Evolutionary conservation across 805 yeast species (phyloP).

Genomic region (Candida suzukii): DNA sequence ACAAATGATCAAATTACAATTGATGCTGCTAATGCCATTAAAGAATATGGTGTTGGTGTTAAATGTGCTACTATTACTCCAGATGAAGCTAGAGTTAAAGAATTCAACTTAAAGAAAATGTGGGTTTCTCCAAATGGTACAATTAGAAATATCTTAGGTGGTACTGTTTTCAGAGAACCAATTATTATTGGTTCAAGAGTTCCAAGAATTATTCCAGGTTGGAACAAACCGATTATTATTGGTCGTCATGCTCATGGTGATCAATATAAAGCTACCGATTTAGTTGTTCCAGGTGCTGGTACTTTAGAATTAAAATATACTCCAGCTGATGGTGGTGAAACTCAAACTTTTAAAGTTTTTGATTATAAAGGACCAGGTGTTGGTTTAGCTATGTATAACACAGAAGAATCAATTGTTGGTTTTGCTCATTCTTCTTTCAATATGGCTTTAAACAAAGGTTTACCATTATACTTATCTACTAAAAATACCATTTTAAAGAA

Average conservation of each 20-base stretch:
- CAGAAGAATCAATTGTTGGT: constrained; percentile 68
- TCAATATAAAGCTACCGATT: constrained; percentile 76
- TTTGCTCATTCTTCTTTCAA: constrained; percentile 79
- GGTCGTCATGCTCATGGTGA: constrained; percentile 87
- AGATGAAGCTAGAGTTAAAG: constrained; percentile 73
- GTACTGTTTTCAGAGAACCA: constrained; percentile 82
- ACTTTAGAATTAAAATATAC: constrained; percentile 58
- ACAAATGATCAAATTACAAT: constrained; percentile 70
- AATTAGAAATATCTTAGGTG: constrained; percentile 72
- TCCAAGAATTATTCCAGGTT: constrained; percentile 70
- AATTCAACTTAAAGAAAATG: constrained; percentile 68
- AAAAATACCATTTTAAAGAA: constrained; percentile 77
- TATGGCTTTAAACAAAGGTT: constrained; percentile 56
- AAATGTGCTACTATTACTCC: constrained; percentile 86
- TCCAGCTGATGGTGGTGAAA: constrained; percentile 50
- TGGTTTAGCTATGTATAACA: constrained; percentile 78
- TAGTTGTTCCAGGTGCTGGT: constrained; percentile 62
- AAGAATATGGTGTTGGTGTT: constrained; percentile 70
- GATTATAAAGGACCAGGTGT: constrained; percentile 65
- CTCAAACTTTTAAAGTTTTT: constrained; percentile 44
- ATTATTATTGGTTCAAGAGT: constrained; percentile 66
- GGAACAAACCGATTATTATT: constrained; percentile 78
- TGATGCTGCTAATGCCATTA: constrained; percentile 73
- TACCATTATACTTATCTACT: constrained; percentile 64
- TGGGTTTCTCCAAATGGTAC: constrained; percentile 87